Conservation (phyloP, 2,329 filamentous ascomycete species). For the Fusarium pilosicola region DNA sequence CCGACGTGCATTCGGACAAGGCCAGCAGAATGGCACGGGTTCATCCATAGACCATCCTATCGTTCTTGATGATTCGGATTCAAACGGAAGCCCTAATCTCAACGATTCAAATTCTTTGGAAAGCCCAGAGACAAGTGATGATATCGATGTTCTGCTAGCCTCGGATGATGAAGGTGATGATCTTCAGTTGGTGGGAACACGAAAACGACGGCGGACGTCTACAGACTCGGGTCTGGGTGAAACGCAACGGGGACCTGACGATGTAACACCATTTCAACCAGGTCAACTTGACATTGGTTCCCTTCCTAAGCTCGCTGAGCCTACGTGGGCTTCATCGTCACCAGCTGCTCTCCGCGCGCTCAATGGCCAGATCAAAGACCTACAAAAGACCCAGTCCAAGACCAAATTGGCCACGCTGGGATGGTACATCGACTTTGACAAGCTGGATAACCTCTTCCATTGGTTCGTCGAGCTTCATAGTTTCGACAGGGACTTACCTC, state of each 20-base stretch:
- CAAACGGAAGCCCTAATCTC: constrained; percentile 26
- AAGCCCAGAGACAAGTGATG: constrained; percentile 12
- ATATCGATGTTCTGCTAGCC: constrained; percentile 36
- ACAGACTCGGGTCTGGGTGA: constrained; percentile 34
- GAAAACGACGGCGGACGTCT: constrained; percentile 35
- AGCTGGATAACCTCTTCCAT: constrained; percentile 81
- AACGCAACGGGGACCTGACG: neutral
- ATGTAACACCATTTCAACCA: constrained; percentile 66
- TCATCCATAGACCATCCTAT: constrained; percentile 1
- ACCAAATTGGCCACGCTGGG: constrained; percentile 74
- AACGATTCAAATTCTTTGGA: neutral
- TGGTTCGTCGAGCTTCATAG: constrained; percentile 93
- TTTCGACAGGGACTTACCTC: constrained; percentile 74
- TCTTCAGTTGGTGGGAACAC: constrained; percentile 8
- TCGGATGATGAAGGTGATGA: constrained; percentile 31
- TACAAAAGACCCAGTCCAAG: constrained; percentile 71
- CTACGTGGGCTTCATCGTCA: constrained; percentile 46
- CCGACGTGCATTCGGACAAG: constrained; percentile 12
- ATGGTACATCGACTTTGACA: constrained; percentile 80
- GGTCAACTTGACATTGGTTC: constrained; percentile 69
- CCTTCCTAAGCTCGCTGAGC: constrained; percentile 68
- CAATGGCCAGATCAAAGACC: constrained; percentile 65
- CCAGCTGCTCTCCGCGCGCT: constrained; percentile 41
- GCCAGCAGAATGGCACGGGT: neutral
- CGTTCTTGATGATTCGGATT: constrained; percentile 7